Base-by-base conservation (phyloP, 192 early-diverging fungal genomes). In the Linnemannia hyalina region DNA sequence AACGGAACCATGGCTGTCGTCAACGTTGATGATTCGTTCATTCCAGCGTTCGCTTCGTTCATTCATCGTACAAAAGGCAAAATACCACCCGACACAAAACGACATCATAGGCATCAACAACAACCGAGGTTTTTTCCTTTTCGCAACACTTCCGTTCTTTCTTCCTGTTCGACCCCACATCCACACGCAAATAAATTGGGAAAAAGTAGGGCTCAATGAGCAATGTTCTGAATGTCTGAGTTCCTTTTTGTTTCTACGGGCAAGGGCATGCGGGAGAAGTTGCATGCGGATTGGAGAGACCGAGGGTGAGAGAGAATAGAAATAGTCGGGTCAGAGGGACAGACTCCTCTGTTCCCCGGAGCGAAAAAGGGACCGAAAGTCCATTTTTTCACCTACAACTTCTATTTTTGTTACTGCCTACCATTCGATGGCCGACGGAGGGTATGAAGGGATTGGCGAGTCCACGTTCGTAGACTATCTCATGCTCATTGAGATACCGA, bases 351-450 rank as follows among this genome's bases (percentile, higher is more conserved):
- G 49, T 52, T 22, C 18, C 60, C 26, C 60, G 60, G 60, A 65
- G 13, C 60, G 60, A 32, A 65, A 57, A 65, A 65, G 60, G 60
- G 26, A 65, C 60, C 60, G 26, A 65, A 65, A 65, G 60, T 65
- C 60, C 60, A 29, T 29, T 11, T 63, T 63, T 63, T 6, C 5
- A 0, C 5, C 8, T 29, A 63, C 26, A 26, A 6, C 18, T 4
- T 52, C 49, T 52, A 52, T 52, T 20, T 52, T 52, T 52, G 49
- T 52, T 22, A 52, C 16, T 52, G 20, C 49, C 49, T 15, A 46
- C 44, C 44, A 46, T 46, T 46, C 44, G 44, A 9, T 46, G 13
- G 44, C 13, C 1, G 44, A 46, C 44, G 13, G 11, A 46, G 44
- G 44, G 44, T 11, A 11, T 46, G 20, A 20, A 22, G 5, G 49